Percentiles rank a stretch among this genome's conserved stretches.
These are phyloP conservation scores for Amoebophrya sp. DNA, from an alignment of 169 alveolate genomes.

Conservation along the genomic window DNA sequence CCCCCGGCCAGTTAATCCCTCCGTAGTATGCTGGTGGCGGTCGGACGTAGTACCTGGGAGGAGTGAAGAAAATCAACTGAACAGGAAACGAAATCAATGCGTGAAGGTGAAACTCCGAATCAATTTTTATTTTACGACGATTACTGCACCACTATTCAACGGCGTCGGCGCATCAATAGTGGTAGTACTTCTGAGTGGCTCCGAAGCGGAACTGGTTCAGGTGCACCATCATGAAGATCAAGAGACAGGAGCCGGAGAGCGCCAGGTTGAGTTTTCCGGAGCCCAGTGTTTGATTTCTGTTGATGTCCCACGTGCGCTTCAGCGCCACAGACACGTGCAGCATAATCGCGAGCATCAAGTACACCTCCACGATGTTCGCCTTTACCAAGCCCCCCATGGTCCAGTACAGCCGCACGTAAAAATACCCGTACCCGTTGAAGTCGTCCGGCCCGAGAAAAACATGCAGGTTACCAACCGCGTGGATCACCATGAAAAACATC, in stretches of 20 bases:
- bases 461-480: conserved; percentile 36
- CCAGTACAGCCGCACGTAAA: too few relatives aligned
- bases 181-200: too few relatives aligned
- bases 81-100: too few relatives aligned
- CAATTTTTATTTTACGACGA: too few relatives aligned
- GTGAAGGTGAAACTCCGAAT: too few relatives aligned
- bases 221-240: conserved; percentile 24
- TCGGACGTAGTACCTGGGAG: too few relatives aligned
- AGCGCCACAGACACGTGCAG: conserved; percentile 26
- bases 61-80: too few relatives aligned
- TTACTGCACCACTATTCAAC: too few relatives aligned
- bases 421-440: conserved; percentile 30
- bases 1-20: too few relatives aligned
- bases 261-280: conserved; percentile 13
- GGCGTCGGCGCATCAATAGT: too few relatives aligned
- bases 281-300: background rate
- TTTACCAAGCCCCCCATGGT: background rate
- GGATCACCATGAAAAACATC: conserved; percentile 34
- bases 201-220: conserved; percentile 28
- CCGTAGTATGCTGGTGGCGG: too few relatives aligned
- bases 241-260: conserved; percentile 17
- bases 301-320: conserved; percentile 27
- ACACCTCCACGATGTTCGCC: conserved; percentile 10
- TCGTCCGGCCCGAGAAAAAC: conserved; percentile 36
- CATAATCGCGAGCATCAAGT: conserved; percentile 13